phyloP scores from a whole-genome alignment of 2,329 filamentous ascomycete species.

The Xylaria sp. region DNA sequence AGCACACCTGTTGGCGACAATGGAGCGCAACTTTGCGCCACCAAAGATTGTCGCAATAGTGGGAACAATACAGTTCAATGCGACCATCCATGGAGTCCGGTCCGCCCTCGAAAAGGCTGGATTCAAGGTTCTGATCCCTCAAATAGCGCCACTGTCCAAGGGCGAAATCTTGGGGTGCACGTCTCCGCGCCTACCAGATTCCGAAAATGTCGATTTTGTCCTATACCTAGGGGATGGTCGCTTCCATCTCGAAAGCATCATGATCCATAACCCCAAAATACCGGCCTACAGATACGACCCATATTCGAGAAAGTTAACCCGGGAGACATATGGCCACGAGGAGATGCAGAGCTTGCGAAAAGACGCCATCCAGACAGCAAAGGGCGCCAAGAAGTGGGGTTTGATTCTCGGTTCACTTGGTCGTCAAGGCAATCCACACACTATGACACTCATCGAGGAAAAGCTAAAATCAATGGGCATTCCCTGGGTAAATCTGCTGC shows the following conservation, averaged over 20 bases:
- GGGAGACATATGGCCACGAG: slow-evolving; percentile 88
- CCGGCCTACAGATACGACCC: slow-evolving; percentile 97
- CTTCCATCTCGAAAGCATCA: slow-evolving; percentile 88
- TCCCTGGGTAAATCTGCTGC: slow-evolving; percentile 81
- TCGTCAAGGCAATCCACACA: slow-evolving; percentile 93
- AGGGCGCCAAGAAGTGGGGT: slow-evolving; percentile 85
- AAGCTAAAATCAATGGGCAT: slow-evolving; percentile 74
- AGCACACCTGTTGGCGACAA: slow-evolving; percentile 80
- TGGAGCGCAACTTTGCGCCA: slow-evolving; percentile 84
- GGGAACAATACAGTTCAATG: slow-evolving; percentile 98
- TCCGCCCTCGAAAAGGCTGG: slow-evolving; percentile 80
- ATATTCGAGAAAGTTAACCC: slow-evolving; percentile 88
- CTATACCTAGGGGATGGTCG: slow-evolving; percentile 47
- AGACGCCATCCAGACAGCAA: slow-evolving; percentile 77
- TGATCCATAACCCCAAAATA: slow-evolving; percentile 95
- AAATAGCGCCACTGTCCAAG: slow-evolving; percentile 90
- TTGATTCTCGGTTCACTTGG: slow-evolving; percentile 92
- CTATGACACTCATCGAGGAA: slow-evolving; percentile 83
- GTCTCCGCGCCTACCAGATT: slow-evolving; percentile 71
- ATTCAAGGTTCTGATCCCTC: slow-evolving; percentile 84
- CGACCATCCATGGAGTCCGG: slow-evolving; percentile 87
- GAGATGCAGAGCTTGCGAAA: slow-evolving; percentile 85
- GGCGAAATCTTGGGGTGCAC: slow-evolving; percentile 98
- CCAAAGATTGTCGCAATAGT: slow-evolving; percentile 92
- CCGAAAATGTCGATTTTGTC: slow-evolving; percentile 63